Conservation (phyloP, 2,329 filamentous ascomycete species). For the Grosmannia clavigera region DNA sequence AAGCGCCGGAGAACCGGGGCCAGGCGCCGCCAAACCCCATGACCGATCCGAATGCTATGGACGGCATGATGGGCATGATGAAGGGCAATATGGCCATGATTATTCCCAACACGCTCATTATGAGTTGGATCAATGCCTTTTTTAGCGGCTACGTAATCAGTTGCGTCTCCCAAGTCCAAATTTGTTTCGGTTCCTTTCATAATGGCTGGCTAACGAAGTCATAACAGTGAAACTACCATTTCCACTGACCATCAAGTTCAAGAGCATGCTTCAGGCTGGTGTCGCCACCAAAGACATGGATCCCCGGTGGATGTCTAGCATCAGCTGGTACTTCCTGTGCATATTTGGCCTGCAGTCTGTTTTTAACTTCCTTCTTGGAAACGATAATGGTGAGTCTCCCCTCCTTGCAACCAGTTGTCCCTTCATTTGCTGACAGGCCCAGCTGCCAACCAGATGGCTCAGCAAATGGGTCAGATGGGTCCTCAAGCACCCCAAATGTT, state of each 20-base stretch:
- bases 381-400: slow-evolving; percentile 69
- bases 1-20: slow-evolving; percentile 74
- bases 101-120: slow-evolving; percentile 94
- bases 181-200: not conserved
- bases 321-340: slow-evolving; percentile 98
- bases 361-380: slow-evolving; percentile 92
- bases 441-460: slow-evolving; percentile 86
- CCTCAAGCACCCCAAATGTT: slow-evolving; percentile 64
- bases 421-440: slow-evolving; percentile 10
- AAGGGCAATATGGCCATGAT: slow-evolving; percentile 99
- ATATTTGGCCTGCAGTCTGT: slow-evolving; percentile 94
- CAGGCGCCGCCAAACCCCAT: slow-evolving; percentile 88
- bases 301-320: slow-evolving; percentile 94
- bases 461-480: slow-evolving; percentile 77
- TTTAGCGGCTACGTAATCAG: slow-evolving; percentile 97
- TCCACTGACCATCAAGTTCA: slow-evolving; percentile 96
- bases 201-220: not conserved
- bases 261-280: slow-evolving; percentile 96
- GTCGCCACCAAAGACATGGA: slow-evolving; percentile 94
- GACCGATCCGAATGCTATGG: slow-evolving; percentile 92
- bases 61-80: slow-evolving; percentile 99
- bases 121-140: slow-evolving; percentile 99
- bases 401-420: not conserved
- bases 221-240: slow-evolving; percentile 85
- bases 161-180: slow-evolving; percentile 31